Conservation (phyloP, 2,329 filamentous ascomycete genomes). For the Curvularia verruculosa region DNA sequence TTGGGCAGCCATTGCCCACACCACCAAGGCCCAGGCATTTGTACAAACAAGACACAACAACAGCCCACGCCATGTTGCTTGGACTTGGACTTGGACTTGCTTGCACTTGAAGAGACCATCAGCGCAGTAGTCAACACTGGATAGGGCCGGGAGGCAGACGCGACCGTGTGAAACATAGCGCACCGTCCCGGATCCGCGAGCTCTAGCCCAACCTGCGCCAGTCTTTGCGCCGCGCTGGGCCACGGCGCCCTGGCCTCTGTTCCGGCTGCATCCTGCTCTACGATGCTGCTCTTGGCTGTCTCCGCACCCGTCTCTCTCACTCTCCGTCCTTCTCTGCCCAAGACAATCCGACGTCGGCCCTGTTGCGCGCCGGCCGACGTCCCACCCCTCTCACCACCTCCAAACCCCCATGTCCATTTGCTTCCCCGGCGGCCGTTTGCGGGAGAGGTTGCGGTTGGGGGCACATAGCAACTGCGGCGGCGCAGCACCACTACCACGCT, state of each 20-base stretch:
- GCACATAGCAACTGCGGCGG: not conserved
- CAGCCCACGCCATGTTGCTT: not conserved
- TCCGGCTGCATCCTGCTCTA: constrained; percentile 21
- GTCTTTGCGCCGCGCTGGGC: constrained; percentile 3
- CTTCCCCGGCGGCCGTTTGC: constrained; percentile 23
- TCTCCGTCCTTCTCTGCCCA: not conserved
- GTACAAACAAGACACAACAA: not conserved
- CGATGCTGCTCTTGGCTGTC: constrained; percentile 18
- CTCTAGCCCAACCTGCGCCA: constrained; percentile 25
- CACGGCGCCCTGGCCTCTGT: constrained; percentile 16
- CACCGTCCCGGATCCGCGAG: constrained; percentile 43
- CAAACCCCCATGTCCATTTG: constrained; percentile 6
- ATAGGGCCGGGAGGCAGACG: constrained; percentile 22
- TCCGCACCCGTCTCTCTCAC: constrained; percentile 24
- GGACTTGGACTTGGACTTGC: not conserved
- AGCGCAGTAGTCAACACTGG: constrained; percentile 1
- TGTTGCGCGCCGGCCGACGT: constrained; percentile 1
- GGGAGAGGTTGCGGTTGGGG: not conserved
- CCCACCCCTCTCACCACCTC: constrained; percentile 11
- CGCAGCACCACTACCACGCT: constrained; percentile 11
- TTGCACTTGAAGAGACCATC: not conserved
- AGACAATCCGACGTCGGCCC: constrained; percentile 25
- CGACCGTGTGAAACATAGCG: constrained; percentile 44
- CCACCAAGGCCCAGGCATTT: not conserved
- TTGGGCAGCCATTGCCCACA: not conserved